These are phyloP conservation scores for Solanum bulbocastanum DNA, from an alignment of 257 asterid genomes.

Conservation along the genomic window DNA sequence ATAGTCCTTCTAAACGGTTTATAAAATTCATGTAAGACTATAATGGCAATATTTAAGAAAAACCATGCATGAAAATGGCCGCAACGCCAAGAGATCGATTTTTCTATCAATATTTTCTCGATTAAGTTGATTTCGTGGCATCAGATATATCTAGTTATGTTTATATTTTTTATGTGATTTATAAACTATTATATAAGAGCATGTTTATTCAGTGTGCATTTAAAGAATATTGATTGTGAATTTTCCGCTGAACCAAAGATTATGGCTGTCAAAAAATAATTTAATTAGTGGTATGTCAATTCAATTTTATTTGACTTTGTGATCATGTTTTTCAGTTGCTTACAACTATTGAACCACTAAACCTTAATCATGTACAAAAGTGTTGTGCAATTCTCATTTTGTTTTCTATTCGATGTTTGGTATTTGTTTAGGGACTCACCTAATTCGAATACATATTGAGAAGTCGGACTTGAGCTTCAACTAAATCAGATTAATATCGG, in stretches of 20 bases:
- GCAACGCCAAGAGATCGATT: background rate
- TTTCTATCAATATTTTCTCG: background rate
- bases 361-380: background rate
- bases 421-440: background rate
- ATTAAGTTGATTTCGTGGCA: background rate
- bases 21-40: background rate
- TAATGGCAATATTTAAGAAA: background rate
- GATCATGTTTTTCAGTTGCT: background rate
- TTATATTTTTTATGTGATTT: background rate
- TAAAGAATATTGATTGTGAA: background rate
- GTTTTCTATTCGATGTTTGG: background rate
- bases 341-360: background rate
- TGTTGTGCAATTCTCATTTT: background rate
- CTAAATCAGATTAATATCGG: background rate
- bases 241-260: accelerated
- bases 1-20: background rate
- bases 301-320: background rate
- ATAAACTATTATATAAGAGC: background rate
- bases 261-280: background rate
- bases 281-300: background rate
- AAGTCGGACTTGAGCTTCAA: background rate
- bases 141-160: background rate
- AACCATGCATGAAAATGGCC: background rate
- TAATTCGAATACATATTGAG: background rate
- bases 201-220: background rate